Evolutionary conservation across 768 basidiomycete species (phyloP).

Genomic region (Suillus decipiens): DNA sequence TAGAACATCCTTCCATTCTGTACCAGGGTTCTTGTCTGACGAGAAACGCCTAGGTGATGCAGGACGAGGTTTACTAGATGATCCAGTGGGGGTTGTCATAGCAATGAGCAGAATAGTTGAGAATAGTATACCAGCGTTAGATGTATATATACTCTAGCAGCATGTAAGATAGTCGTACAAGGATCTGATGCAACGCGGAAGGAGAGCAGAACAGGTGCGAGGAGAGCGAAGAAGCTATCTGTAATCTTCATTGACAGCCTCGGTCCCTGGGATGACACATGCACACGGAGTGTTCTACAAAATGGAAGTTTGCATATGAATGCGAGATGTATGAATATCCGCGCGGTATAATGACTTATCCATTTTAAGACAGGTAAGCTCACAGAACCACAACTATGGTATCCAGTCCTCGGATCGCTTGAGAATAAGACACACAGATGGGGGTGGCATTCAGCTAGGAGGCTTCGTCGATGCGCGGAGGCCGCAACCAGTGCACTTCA

Average conservation of each 20-base stretch:
- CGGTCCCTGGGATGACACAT: neutral
- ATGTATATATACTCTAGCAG: neutral
- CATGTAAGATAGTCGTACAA: neutral
- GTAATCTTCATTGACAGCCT: neutral
- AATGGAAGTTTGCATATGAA: neutral
- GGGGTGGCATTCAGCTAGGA: neutral
- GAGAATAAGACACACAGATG: neutral
- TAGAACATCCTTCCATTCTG: neutral
- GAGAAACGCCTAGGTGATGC: no score
- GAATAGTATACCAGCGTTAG: neutral
- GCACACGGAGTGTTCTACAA: neutral
- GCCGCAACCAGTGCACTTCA: constrained; percentile 70
- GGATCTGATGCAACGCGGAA: no score
- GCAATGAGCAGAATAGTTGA: neutral
- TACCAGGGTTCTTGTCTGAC: no score
- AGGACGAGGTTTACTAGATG: neutral
- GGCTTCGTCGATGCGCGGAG: constrained; percentile 50
- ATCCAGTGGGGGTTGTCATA: neutral
- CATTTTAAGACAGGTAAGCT: neutral
- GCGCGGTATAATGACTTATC: neutral
- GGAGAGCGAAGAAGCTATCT: neutral
- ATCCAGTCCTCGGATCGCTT: neutral
- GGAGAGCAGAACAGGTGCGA: neutral
- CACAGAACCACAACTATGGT: neutral
- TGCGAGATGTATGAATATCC: neutral